Base-by-base conservation (phyloP, 129 eudicot species). In the Helianthus tuberosus region DNA sequence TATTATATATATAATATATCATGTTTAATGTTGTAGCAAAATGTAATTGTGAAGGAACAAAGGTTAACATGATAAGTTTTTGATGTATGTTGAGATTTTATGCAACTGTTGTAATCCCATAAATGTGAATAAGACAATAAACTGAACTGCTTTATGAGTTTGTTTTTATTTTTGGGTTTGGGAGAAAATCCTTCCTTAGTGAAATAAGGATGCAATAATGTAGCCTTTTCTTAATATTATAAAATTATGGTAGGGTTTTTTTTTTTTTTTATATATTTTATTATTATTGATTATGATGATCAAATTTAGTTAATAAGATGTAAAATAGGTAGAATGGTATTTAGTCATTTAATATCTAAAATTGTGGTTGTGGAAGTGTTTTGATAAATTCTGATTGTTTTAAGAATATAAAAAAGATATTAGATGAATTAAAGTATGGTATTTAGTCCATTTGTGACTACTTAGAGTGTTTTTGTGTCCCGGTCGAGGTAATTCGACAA, bases 81-180 rank as follows among this genome's bases (percentile, higher is more conserved):
- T 68, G 66, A 53, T 72, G 59, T 55, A n/a, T 58, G 8, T 60
- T 59, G 54, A 35, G 44, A 58, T 58, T 69, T 51, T 35, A 5
- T 71, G 74, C 47, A 58, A 78, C 68, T 20, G 73, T 60, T 49
- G 43, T 63, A 38, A 64, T 41, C 43, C 53, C 77, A 69, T 29
- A 75, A 82, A 73, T 77, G 82, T 79, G 78, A 64, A 79, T 79
- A 78, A 52, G 51, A 64, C 48, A 71, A 72, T 64, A 2, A 3
- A 65, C 46, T 8, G 36, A 43, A 43, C 49, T 53, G 1, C 32
- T 27, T 27, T 27, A 27, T 27, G 32, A 62, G 14, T 25, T 63
- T 11, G 77, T 52, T 64, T 65, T 71, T 47, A 27, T 71, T 41
- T 51, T 43, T 12, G 64, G 27, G 51, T 66, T 66, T 52, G 62